Evolutionary conservation across 2,329 filamentous ascomycete species (phyloP), one percentile per base, ranked within the genome.

Genomic region (Xylaria multiplex): DNA sequence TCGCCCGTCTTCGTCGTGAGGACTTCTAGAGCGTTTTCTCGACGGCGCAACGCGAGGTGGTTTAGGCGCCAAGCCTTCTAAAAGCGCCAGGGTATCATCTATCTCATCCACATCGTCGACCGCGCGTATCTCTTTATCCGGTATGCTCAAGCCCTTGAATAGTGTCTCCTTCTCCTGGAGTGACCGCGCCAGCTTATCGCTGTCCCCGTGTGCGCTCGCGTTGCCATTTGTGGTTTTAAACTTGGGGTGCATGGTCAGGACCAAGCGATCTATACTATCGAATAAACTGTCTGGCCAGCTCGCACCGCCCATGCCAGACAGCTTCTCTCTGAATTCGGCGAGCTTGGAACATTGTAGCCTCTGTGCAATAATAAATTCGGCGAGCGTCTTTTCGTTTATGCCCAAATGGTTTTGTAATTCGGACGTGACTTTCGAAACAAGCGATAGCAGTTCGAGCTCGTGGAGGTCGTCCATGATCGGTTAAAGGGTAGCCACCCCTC

Each of bases 401-500:
- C 94, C 93, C 66, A 98, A 81, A 80, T 99, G 93, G 76, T 99
- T 99, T 74, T 97, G 91, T 59, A 99, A 85, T 80, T 99, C 96
- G 19, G 92, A 95, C 14, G 93, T 93, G 73, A 99, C 93, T 79
- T 95, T 97, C 57, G 93, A 96, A 63, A 98, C 93, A 75, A 99
- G 90, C 74, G 94, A 97, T 60, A 99, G 86, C 67, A 96, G 85
- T 85, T 99, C 96, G 77, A 99, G 89, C 73, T 93, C 92, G 79
- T 92, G 88, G 72, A 99, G 86, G 76, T 97, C 95, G 77, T 97
- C 93, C 93, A 97, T 97, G 58, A 32, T 62, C 37, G 52, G 13
- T 40, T 43, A 3, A 62, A 56, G 40, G 37, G 48, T n/a, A n/a
- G 52, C 53, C 13, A 27, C 58, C 42, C 48, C 27, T 52, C 11